A percentile compares a stretch with the other conserved stretches of the same genome.
phyloP scores from a whole-genome alignment of 169 alveolate genomes.

The Plasmodium yoelii region DNA sequence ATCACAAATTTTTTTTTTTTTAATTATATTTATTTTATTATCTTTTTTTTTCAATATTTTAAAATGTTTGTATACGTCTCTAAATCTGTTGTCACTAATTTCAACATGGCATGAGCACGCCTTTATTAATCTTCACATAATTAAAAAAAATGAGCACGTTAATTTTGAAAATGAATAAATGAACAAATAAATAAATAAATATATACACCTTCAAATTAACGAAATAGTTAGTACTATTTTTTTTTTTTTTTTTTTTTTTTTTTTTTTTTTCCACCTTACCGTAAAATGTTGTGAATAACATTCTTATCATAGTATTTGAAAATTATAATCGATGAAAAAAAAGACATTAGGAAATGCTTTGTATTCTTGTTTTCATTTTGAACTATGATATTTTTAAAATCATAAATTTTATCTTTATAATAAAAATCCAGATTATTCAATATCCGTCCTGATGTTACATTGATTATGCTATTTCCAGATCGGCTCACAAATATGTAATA shows the following conservation, averaged over 20 bases:
- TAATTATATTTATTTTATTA: conserved; percentile 20
- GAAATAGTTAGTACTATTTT: no score
- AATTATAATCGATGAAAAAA: conserved; percentile 62
- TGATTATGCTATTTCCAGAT: conserved; percentile 34
- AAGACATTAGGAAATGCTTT: conserved; percentile 40
- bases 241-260: background rate
- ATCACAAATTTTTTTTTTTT: background rate
- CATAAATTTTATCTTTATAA: conserved; percentile 25
- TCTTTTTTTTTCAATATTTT: conserved; percentile 30
- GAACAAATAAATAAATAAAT: no score
- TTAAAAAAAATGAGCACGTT: no score
- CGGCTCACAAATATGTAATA: conserved; percentile 56
- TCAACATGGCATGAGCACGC: conserved; percentile 59
- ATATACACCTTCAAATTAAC: no score
- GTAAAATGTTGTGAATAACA: conserved; percentile 46
- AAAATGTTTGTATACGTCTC: conserved; percentile 43
- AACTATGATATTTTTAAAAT: conserved; percentile 33
- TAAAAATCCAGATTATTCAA: conserved; percentile 61
- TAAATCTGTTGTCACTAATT: background rate
- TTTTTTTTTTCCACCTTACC: conserved; percentile 4
- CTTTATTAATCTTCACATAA: conserved; percentile 46
- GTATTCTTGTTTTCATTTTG: conserved; percentile 25
- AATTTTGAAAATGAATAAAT: no score
- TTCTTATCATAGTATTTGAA: conserved; percentile 62
- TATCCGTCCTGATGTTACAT: conserved; percentile 42